Percentiles rank a stretch among this genome's conserved stretches.
Conservation (phyloP, 257 asterid species). For the Penstemon barbatus region DNA sequence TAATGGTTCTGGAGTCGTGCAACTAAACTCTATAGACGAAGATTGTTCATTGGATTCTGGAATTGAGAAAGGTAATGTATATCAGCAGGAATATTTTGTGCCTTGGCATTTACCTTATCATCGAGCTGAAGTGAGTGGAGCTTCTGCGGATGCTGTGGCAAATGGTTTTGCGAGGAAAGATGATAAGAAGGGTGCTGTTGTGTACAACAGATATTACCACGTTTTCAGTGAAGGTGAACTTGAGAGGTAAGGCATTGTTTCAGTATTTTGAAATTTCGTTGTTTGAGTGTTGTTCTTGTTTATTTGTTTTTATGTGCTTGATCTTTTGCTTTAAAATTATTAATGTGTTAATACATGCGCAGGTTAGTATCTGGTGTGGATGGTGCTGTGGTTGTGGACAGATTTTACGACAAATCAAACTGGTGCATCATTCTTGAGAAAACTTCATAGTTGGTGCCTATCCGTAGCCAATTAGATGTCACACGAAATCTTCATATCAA, state of each 20-base stretch:
- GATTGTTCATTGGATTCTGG: constrained; percentile 30
- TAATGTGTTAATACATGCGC: constrained; percentile 22
- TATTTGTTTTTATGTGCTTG: constrained; percentile 10
- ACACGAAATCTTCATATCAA: neutral
- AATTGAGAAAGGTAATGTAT: constrained; percentile 25
- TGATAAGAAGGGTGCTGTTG: constrained; percentile 91
- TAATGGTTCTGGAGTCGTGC: constrained; percentile 26
- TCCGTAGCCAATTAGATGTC: constrained; percentile 7
- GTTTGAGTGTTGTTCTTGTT: neutral
- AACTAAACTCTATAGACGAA: constrained; percentile 22
- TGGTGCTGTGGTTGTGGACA: constrained; percentile 73
- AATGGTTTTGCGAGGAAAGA: constrained; percentile 90
- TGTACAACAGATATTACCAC: constrained; percentile 90
- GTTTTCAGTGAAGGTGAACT: constrained; percentile 99
- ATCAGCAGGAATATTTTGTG: constrained; percentile 88
- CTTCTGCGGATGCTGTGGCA: constrained; percentile 77
- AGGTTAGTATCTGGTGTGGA: constrained; percentile 68
- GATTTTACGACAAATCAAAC: constrained; percentile 86
- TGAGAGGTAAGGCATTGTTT: constrained; percentile 57
- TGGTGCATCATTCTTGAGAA: constrained; percentile 96
- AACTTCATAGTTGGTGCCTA: constrained; percentile 36
- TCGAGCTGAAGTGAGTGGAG: constrained; percentile 92
- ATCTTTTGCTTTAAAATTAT: constrained; percentile 3
- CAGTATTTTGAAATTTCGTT: neutral
- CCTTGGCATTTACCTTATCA: constrained; percentile 99